phyloP scores from a whole-genome alignment of 2,329 filamentous ascomycete species.

The Neofusicoccum kwambonambiense region DNA sequence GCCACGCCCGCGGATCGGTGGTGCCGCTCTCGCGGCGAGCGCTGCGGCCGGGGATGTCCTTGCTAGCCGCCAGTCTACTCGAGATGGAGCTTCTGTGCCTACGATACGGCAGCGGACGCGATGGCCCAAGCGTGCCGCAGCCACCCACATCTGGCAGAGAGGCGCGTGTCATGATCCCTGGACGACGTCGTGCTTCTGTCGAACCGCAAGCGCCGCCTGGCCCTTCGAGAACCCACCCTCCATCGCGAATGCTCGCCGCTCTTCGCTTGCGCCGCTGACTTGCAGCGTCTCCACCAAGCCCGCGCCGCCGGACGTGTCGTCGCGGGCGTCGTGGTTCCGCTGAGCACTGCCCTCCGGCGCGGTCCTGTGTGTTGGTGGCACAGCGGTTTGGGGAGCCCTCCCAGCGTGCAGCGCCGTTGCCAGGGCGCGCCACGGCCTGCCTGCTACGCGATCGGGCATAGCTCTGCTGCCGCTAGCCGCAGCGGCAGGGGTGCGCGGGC shows the following conservation, averaged over 20 bases:
- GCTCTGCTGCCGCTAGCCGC: neutral
- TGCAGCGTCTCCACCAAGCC: neutral
- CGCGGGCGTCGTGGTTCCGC: neutral
- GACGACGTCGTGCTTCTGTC: neutral
- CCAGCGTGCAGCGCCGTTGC: neutral
- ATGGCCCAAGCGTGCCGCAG: slow-evolving; percentile 11
- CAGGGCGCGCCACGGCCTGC: neutral
- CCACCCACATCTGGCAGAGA: neutral
- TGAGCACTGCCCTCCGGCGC: neutral
- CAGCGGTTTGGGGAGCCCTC: neutral
- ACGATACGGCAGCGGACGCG: neutral
- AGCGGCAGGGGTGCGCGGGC: neutral
- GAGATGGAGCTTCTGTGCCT: neutral
- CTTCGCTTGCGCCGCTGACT: neutral
- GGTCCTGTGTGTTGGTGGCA: slow-evolving; percentile 7
- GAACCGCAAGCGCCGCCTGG: neutral
- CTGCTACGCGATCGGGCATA: neutral
- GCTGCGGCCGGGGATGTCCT: neutral
- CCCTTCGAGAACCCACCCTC: neutral
- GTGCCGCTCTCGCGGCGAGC: neutral
- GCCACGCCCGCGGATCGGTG: neutral
- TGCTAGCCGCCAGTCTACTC: neutral
- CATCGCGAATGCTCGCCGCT: too few species aligned
- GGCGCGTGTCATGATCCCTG: neutral
- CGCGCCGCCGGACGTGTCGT: neutral